These are phyloP conservation scores for Mucor indicus DNA, from an alignment of 371 early-diverging fungal genomes.

Conservation along the genomic window DNA sequence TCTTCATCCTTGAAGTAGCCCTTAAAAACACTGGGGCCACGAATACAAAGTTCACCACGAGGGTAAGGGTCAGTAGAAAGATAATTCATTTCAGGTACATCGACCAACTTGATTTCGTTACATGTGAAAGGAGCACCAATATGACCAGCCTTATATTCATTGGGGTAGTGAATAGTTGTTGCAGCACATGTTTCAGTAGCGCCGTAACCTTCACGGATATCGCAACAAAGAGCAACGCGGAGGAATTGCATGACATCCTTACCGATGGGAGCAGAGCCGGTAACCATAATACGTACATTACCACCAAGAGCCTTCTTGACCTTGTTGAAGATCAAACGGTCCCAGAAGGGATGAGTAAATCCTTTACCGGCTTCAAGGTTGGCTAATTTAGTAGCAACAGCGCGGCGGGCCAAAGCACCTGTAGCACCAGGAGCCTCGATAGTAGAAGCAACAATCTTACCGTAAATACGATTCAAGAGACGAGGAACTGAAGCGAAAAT, in stretches of 20 bases:
- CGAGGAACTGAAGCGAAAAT: conserved; percentile 89
- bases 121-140: conserved; percentile 71
- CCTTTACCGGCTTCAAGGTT: conserved; percentile 61
- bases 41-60: conserved; percentile 89
- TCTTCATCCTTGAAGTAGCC: conserved; percentile 85
- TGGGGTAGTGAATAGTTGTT: conserved; percentile 42
- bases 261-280: conserved; percentile 92
- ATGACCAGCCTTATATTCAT: conserved; percentile 62
- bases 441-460: conserved; percentile 70
- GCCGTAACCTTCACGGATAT: conserved; percentile 86
- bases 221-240: conserved; percentile 73
- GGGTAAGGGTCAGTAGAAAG: conserved; percentile 75
- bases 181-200: conserved; percentile 83
- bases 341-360: conserved; percentile 79
- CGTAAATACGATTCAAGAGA: conserved; percentile 89
- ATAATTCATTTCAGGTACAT: conserved; percentile 90
- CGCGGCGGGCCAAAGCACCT: conserved; percentile 61
- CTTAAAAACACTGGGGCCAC: conserved; percentile 78
- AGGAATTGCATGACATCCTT: conserved; percentile 85
- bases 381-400: conserved; percentile 53
- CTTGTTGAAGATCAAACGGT: conserved; percentile 87
- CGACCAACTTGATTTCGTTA: conserved; percentile 81
- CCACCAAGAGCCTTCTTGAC: conserved; percentile 87
- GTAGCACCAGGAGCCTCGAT: conserved; percentile 64
- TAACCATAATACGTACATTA: conserved; percentile 71